A percentile compares a stretch with the other conserved stretches of the same genome.
Evolutionary conservation across 805 yeast species (phyloP).

Genomic region (Jamesozyma rosinii): DNA sequence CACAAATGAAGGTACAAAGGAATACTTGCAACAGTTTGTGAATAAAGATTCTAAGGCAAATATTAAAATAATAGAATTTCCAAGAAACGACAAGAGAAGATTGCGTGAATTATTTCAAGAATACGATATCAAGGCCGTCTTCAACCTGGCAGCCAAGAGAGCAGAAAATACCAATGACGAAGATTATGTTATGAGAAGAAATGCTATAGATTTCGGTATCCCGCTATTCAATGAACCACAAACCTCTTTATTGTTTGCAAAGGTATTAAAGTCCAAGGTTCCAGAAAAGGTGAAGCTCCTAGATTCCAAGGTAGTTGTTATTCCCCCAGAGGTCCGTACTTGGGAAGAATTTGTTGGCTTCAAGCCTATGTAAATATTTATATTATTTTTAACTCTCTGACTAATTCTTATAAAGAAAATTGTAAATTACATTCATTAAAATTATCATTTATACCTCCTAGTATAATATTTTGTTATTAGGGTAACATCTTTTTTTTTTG

Average conservation of each 20-base stretch:
- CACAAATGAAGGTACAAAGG: constrained; percentile 63
- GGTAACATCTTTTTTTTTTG: too few species aligned
- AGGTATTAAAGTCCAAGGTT: constrained; percentile 66
- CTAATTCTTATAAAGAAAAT: too few species aligned
- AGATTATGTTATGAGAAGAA: constrained; percentile 97
- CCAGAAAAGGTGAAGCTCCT: constrained; percentile 39
- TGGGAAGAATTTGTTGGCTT: constrained; percentile 98
- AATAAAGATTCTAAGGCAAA: constrained; percentile 27
- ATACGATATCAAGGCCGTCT: constrained; percentile 75
- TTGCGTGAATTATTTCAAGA: constrained; percentile 88
- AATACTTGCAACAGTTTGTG: constrained; percentile 50
- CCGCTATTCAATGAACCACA: constrained; percentile 96
- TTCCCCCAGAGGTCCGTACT: constrained; percentile 82
- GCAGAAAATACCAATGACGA: constrained; percentile 79
- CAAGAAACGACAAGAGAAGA: constrained; percentile 85
- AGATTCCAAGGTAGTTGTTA: constrained; percentile 41
- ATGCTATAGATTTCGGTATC: constrained; percentile 95
- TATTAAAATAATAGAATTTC: constrained; percentile 70
- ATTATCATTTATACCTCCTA: too few species aligned
- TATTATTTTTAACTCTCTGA: neutral
- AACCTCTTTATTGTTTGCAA: constrained; percentile 79
- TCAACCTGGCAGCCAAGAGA: constrained; percentile 83
- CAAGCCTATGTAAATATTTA: constrained; percentile 60
- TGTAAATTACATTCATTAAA: too few species aligned
- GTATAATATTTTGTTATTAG: too few species aligned